Percentiles rank a stretch among this genome's conserved stretches.
These are phyloP conservation scores for Daedaleopsis sinensis DNA, from an alignment of 768 basidiomycete genomes.

Conservation along the genomic window DNA sequence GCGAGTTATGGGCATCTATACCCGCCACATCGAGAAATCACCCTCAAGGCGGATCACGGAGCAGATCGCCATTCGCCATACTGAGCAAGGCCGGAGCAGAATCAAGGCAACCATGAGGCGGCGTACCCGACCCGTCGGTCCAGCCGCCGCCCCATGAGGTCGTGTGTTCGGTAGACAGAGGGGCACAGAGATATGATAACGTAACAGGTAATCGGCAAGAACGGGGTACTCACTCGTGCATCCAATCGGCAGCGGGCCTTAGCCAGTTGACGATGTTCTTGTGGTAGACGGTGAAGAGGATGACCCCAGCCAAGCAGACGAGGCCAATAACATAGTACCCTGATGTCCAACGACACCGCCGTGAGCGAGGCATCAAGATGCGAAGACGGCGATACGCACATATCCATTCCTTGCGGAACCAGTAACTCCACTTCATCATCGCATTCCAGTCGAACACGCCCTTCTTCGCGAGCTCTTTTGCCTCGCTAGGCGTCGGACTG, in stretches of 20 bases:
- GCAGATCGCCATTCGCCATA: no score
- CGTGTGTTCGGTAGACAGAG: no score
- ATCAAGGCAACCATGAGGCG: not conserved
- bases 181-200: not conserved
- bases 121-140: no score
- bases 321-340: conserved; percentile 38
- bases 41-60: no score
- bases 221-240: conserved; percentile 54
- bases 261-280: conserved; percentile 68
- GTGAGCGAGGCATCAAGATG: not conserved
- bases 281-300: conserved; percentile 48
- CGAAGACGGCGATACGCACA: conserved; percentile 28
- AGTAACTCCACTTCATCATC: conserved; percentile 32
- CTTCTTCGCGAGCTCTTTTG: conserved; percentile 30
- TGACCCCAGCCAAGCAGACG: conserved; percentile 36
- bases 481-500: conserved; percentile 40
- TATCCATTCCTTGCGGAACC: conserved; percentile 38
- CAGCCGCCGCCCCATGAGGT: no score
- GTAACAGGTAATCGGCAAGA: not conserved
- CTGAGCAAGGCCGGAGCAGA: no score
- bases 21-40: no score
- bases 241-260: conserved; percentile 63
- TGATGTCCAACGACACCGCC: conserved; percentile 8
- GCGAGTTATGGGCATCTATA: no score
- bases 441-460: conserved; percentile 35